phyloP scores from a whole-genome alignment of 768 basidiomycete genomes.

The Xerocomellus amylosporus region DNA sequence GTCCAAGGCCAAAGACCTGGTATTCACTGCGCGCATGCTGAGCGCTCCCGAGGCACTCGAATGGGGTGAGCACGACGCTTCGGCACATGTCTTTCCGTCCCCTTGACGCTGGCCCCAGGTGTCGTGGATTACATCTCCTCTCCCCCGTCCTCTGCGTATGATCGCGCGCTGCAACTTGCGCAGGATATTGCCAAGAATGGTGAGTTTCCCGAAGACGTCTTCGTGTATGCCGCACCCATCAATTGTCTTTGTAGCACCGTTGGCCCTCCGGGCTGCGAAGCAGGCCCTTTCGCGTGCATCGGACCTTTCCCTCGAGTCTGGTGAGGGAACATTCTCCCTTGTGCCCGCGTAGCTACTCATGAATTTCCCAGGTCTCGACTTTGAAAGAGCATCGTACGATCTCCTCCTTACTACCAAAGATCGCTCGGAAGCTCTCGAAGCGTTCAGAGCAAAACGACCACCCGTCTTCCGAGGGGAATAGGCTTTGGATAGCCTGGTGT shows the following conservation, averaged over 20 bases:
- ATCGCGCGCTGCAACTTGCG: conserved; percentile 70
- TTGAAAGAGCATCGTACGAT: conserved; percentile 85
- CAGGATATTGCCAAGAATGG: conserved; percentile 65
- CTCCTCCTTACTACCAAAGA: conserved; percentile 71
- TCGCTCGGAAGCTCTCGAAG: conserved; percentile 77
- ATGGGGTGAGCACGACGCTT: conserved; percentile 48
- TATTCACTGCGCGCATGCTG: conserved; percentile 75
- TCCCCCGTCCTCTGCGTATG: conserved; percentile 57
- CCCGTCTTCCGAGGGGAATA: conserved; percentile 83
- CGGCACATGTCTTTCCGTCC: neutral
- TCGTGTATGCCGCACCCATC: neutral
- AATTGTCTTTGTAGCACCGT: conserved; percentile 53
- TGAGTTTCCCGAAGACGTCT: conserved; percentile 27
- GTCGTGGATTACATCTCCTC: conserved; percentile 78
- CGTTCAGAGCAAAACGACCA: conserved; percentile 80
- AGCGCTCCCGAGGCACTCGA: conserved; percentile 65
- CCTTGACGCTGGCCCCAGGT: conserved; percentile 44
- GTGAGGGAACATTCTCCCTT: conserved; percentile 29
- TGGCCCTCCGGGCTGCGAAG: conserved; percentile 87
- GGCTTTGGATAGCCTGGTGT: neutral
- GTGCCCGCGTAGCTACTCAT: neutral
- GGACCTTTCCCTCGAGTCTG: conserved; percentile 77
- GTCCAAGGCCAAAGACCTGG: conserved; percentile 80
- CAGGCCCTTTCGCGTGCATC: conserved; percentile 76
- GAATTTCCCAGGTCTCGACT: conserved; percentile 67